Conservation (phyloP, 2,329 filamentous ascomycete species). For the Hypoxylon sp. region DNA sequence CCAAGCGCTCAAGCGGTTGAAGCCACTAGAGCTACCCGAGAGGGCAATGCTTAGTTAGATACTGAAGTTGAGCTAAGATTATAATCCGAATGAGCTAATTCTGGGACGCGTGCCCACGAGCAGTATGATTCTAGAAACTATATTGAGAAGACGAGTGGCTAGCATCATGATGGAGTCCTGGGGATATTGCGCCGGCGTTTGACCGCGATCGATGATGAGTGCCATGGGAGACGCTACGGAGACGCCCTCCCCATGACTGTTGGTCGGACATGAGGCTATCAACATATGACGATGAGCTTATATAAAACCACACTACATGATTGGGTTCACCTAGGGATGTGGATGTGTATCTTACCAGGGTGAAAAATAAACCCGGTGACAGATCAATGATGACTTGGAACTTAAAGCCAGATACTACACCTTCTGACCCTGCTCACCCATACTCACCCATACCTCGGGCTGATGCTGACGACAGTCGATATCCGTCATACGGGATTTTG, state of each 20-base stretch:
- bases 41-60: slow-evolving; percentile 17
- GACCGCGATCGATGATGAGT: slow-evolving; percentile 16
- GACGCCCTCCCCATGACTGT: slow-evolving; percentile 26
- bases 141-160: slow-evolving; percentile 26
- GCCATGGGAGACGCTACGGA: slow-evolving; percentile 30
- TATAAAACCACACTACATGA: slow-evolving; percentile 11
- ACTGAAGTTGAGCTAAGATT: slow-evolving; percentile 12
- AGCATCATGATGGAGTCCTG: slow-evolving; percentile 8
- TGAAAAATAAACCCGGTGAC: slow-evolving; percentile 21
- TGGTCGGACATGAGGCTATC: slow-evolving; percentile 30
- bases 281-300: slow-evolving; percentile 33
- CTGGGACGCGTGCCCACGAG: slow-evolving; percentile 12
- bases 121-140: slow-evolving; percentile 26
- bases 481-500: slow-evolving; percentile 25
- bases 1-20: slow-evolving; percentile 11
- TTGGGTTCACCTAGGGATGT: slow-evolving; percentile 7
- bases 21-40: slow-evolving; percentile 22
- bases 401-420: slow-evolving; percentile 21
- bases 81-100: slow-evolving; percentile 30
- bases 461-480: slow-evolving; percentile 42
- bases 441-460: slow-evolving; percentile 26
- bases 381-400: slow-evolving; percentile 20
- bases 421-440: slow-evolving; percentile 29
- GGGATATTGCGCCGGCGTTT: slow-evolving; percentile 28
- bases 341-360: slow-evolving; percentile 13